Conservation (phyloP, 768 basidiomycete species). For the Polyporus arcularius region DNA sequence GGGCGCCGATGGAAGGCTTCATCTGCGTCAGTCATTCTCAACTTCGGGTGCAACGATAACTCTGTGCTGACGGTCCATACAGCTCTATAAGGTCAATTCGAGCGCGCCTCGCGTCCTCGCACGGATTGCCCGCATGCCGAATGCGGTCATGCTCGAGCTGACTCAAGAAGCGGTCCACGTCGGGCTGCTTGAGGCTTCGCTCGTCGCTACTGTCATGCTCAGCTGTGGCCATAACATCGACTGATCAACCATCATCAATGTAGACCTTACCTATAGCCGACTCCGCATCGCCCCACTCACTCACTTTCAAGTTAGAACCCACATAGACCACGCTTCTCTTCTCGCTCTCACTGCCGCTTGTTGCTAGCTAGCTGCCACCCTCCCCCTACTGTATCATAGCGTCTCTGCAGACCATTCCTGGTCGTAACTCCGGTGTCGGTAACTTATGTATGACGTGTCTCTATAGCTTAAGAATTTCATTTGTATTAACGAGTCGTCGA, state of each 20-base stretch:
- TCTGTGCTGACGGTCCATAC: neutral
- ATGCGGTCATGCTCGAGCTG: conserved; percentile 53
- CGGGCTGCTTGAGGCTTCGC: conserved; percentile 52
- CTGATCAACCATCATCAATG: conserved; percentile 23
- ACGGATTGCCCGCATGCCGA: conserved; percentile 47
- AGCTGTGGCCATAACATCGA: conserved; percentile 68
- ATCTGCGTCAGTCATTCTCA: conserved; percentile 46
- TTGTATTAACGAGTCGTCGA: too few species aligned
- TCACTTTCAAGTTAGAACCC: too few species aligned
- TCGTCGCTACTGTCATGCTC: conserved; percentile 56
- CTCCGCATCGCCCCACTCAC: too few species aligned
- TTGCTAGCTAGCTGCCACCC: too few species aligned
- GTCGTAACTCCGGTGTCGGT: too few species aligned
- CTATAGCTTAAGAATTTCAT: too few species aligned
- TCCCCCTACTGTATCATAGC: too few species aligned
- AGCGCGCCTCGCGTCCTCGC: conserved; percentile 40
- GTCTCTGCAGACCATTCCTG: too few species aligned
- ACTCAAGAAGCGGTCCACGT: conserved; percentile 55
- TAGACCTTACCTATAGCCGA: too few species aligned
- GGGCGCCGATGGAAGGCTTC: conserved; percentile 55
- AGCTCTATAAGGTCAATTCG: conserved; percentile 50
- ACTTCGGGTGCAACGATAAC: neutral
- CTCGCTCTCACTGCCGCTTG: too few species aligned
- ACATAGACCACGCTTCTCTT: too few species aligned
- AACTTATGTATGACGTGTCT: too few species aligned